Conservation (phyloP, 257 asterid species). For the Catharanthus roseus region DNA sequence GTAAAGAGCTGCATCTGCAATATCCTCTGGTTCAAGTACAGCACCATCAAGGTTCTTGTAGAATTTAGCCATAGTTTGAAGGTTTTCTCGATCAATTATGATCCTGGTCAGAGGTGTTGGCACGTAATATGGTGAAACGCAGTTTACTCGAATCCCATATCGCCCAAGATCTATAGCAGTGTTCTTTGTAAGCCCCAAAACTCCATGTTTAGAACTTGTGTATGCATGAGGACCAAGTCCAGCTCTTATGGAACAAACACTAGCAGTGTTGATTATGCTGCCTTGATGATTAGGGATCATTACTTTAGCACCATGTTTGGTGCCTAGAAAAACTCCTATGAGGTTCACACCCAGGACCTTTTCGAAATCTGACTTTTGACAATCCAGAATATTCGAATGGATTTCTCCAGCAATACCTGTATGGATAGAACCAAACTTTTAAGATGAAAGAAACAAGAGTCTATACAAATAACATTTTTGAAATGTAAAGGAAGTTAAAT, state of each 20-base stretch:
- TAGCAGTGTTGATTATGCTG: constrained; percentile 10
- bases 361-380: not conserved
- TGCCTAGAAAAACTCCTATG: constrained; percentile 1
- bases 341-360: not conserved
- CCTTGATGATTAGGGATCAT: constrained; percentile 14
- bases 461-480: too few species aligned
- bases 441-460: too few species aligned
- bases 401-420: not conserved
- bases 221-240: constrained; percentile 21
- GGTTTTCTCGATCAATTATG: not conserved
- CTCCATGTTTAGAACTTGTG: constrained; percentile 26
- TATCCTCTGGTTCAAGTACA: constrained; percentile 9
- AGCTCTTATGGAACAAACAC: constrained; percentile 10
- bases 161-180: constrained; percentile 24
- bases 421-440: too few species aligned
- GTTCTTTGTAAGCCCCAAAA: constrained; percentile 26
- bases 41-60: constrained; percentile 3
- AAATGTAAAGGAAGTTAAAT: too few species aligned
- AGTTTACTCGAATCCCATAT: constrained; percentile 28
- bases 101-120: constrained; percentile 14
- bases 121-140: constrained; percentile 22
- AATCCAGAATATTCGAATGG: not conserved
- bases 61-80: not conserved
- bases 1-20: constrained; percentile 24
- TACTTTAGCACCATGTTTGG: constrained; percentile 11